Conservation (phyloP, 495 filamentous ascomycete genomes). For the Xanthoparmelia taractica region DNA sequence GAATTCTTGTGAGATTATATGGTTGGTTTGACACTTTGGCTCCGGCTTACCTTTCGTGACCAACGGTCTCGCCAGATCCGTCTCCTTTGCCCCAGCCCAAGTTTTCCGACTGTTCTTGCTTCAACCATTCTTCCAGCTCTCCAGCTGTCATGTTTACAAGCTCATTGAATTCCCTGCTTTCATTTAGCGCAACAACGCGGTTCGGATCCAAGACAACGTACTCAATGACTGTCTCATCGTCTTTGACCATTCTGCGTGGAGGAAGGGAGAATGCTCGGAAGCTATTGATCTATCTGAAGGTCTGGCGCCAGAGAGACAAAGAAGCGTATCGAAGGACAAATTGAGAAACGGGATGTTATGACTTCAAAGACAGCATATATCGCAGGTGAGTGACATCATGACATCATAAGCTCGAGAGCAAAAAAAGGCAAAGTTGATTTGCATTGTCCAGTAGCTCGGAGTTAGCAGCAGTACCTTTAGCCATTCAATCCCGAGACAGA, state of each 20-base stretch:
- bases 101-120: conserved; percentile 43
- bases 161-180: conserved; percentile 55
- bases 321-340: background rate
- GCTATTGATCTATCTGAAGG: too few relatives aligned
- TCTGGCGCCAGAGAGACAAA: background rate
- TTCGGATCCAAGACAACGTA: conserved; percentile 22
- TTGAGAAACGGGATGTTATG: background rate
- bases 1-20: background rate
- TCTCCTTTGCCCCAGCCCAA: conserved; percentile 53
- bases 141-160: conserved; percentile 59
- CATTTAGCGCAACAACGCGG: background rate
- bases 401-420: background rate
- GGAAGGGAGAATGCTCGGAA: background rate
- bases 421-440: background rate
- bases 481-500: background rate
- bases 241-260: conserved; percentile 48
- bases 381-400: conserved; percentile 6
- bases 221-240: conserved; percentile 49
- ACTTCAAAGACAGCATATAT: background rate
- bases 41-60: conserved; percentile 50
- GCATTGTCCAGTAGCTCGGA: background rate
- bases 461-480: background rate
- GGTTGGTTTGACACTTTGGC: background rate
- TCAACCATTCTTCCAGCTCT: conserved; percentile 56
- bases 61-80: conserved; percentile 53